phyloP scores from a whole-genome alignment of 2,329 filamentous ascomycete genomes.

The Colletotrichum eremochloae region DNA sequence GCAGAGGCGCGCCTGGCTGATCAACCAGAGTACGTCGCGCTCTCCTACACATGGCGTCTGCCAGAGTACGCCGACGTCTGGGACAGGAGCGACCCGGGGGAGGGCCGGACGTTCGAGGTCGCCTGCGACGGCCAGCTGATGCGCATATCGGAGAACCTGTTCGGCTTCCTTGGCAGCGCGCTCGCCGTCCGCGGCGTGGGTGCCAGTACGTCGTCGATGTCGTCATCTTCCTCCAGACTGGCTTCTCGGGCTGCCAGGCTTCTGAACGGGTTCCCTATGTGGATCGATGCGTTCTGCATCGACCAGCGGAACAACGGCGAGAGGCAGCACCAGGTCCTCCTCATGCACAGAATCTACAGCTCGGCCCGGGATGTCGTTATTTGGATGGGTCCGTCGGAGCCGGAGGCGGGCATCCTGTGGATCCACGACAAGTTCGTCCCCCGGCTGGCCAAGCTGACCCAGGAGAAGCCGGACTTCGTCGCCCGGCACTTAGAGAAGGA shows the following conservation, averaged over 20 bases:
- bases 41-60: constrained; percentile 8
- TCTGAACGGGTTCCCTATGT: neutral
- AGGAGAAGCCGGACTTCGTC: neutral
- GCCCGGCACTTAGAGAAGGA: neutral
- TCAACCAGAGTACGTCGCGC: neutral
- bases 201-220: neutral
- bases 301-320: constrained; percentile 40
- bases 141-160: neutral
- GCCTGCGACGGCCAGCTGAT: constrained; percentile 7
- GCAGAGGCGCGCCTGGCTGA: neutral
- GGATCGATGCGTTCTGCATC: constrained; percentile 44
- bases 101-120: neutral
- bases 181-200: neutral
- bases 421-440: constrained; percentile 26
- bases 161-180: neutral
- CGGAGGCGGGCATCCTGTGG: neutral
- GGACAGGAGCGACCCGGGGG: neutral
- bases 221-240: neutral
- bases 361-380: constrained; percentile 30
- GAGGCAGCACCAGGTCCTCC: constrained; percentile 36
- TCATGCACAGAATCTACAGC: constrained; percentile 43
- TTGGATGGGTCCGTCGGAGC: constrained; percentile 28
- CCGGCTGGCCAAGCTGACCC: neutral
- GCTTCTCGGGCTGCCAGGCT: neutral
- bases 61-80: neutral